Evolutionary conservation across 495 filamentous ascomycete species (phyloP).

Genomic region (Bacidia gigantensis): DNA sequence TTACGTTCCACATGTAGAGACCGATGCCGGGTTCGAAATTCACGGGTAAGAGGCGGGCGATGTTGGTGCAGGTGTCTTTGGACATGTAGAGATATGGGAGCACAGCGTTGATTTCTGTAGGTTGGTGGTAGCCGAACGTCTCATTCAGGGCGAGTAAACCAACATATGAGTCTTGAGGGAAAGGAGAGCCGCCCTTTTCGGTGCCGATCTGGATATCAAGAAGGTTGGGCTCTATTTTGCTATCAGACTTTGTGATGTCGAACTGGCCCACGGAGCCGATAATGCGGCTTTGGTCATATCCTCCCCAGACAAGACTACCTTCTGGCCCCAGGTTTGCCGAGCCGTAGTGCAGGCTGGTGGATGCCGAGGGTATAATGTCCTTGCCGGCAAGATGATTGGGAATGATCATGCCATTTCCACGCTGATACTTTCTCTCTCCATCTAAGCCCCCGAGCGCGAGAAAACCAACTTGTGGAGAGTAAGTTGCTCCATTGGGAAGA

Average conservation of each 20-base stretch:
- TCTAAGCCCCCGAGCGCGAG: constrained; percentile 6
- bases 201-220: constrained; percentile 31
- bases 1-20: constrained; percentile 39
- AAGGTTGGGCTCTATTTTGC: constrained; percentile 17
- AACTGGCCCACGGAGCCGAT: constrained; percentile 17
- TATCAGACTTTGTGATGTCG: neutral
- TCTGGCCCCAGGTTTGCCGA: constrained; percentile 27
- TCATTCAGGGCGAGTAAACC: constrained; percentile 28
- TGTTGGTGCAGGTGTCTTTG: constrained; percentile 34
- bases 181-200: constrained; percentile 30
- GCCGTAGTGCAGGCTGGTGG: constrained; percentile 41
- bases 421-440: neutral
- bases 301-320: constrained; percentile 35
- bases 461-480: constrained; percentile 4
- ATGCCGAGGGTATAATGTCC: constrained; percentile 30
- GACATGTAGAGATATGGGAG: constrained; percentile 39
- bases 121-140: constrained; percentile 14
- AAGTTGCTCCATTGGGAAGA: constrained; percentile 6
- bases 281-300: constrained; percentile 37
- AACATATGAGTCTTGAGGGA: constrained; percentile 15
- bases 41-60: constrained; percentile 33
- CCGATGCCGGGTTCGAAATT: constrained; percentile 25
- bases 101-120: constrained; percentile 25
- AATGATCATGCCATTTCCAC: neutral
- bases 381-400: neutral